Conservation (phyloP, 495 filamentous ascomycete species). For the Margaritispora aquatica region DNA sequence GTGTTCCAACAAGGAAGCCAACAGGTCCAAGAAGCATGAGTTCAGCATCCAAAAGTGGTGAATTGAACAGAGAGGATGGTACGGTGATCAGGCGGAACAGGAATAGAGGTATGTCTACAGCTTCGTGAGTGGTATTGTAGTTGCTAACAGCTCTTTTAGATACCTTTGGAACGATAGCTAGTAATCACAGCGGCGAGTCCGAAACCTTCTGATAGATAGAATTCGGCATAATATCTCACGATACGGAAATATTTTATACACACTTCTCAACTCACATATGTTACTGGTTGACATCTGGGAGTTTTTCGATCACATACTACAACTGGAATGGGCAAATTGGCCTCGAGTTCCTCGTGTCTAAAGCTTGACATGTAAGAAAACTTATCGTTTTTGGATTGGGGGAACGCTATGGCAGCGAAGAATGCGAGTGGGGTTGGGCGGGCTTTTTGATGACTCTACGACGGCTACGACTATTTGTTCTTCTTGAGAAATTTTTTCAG, state of each 20-base stretch:
- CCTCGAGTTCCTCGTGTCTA: slow-evolving; percentile 6
- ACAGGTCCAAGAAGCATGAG: slow-evolving; percentile 28
- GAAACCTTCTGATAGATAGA: slow-evolving; percentile 40
- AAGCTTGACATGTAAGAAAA: slow-evolving; percentile 1
- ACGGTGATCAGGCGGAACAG: slow-evolving; percentile 35
- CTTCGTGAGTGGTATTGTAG: background rate
- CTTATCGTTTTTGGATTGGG: background rate
- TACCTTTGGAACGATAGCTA: slow-evolving; percentile 44
- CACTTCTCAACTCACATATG: background rate
- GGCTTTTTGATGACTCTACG: slow-evolving; percentile 1
- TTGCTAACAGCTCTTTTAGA: slow-evolving; percentile 28
- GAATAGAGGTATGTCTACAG: slow-evolving; percentile 41
- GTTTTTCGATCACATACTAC: background rate
- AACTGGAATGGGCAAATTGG: background rate
- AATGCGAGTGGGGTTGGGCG: background rate
- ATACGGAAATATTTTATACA: slow-evolving; percentile 3
- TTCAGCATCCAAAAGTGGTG: slow-evolving; percentile 25
- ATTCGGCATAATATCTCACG: slow-evolving; percentile 13
- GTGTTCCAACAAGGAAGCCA: slow-evolving; percentile 23
- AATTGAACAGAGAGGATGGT: slow-evolving; percentile 43
- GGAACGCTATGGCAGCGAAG: background rate
- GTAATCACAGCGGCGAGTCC: slow-evolving; percentile 38
- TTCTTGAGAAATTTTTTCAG: slow-evolving; percentile 8
- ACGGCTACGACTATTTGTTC: slow-evolving; percentile 2
- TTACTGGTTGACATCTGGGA: slow-evolving; percentile 4